Conservation (phyloP, 805 yeast genomes). For the Suhomyces prunicola region DNA sequence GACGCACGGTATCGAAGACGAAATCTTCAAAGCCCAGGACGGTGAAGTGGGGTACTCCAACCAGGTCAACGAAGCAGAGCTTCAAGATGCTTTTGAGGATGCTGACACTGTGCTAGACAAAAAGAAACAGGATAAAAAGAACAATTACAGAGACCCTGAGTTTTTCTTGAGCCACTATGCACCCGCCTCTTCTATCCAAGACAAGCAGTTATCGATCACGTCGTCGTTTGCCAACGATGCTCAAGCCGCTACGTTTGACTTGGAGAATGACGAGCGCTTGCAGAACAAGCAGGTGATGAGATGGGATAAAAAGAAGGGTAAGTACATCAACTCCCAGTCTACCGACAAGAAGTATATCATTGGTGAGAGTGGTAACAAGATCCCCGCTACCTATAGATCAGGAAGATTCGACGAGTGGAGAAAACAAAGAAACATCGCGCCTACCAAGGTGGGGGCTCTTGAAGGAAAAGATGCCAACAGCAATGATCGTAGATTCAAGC, state of each 20-base stretch:
- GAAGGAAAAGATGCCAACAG: conserved; percentile 36
- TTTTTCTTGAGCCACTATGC: conserved; percentile 89
- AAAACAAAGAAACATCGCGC: conserved; percentile 56
- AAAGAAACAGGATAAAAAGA: conserved; percentile 36
- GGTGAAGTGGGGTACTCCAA: conserved; percentile 46
- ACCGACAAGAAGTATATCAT: conserved; percentile 82
- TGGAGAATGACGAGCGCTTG: conserved; percentile 72
- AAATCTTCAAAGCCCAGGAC: conserved; percentile 52
- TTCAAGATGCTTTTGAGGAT: conserved; percentile 49
- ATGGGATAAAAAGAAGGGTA: conserved; percentile 94
- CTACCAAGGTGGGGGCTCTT: conserved; percentile 52
- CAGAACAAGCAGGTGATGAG: conserved; percentile 69
- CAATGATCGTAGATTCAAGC: conserved; percentile 53
- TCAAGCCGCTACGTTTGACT: conserved; percentile 79
- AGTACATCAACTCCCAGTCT: conserved; percentile 77
- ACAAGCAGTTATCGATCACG: conserved; percentile 59
- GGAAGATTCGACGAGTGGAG: conserved; percentile 96
- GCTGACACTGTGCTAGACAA: conserved; percentile 40
- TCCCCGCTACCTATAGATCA: conserved; percentile 87
- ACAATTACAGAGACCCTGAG: conserved; percentile 69
- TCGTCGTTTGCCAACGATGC: conserved; percentile 80
- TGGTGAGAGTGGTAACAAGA: conserved; percentile 89
- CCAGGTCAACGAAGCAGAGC: conserved; percentile 43
- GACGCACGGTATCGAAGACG: conserved; percentile 70
- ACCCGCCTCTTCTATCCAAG: conserved; percentile 74